Evolutionary conservation across 805 yeast genomes (phyloP).

Genomic region (Ogataea salicorniae): DNA sequence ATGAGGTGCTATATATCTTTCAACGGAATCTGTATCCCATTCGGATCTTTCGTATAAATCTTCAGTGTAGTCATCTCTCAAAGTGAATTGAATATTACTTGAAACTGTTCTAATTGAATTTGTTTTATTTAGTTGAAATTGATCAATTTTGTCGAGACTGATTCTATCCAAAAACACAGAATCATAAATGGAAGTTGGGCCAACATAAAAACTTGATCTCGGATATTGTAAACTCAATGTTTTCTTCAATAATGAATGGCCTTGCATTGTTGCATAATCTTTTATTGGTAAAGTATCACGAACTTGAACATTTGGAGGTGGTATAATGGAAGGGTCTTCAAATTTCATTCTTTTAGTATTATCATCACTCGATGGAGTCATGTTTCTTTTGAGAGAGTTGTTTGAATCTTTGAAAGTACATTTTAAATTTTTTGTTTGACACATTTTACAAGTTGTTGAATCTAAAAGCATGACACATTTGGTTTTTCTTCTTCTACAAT

Average conservation of each 20-base stretch:
- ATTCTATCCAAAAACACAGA: conserved; percentile 60
- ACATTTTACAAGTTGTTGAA: conserved; percentile 62
- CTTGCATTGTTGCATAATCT: conserved; percentile 61
- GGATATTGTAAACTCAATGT: conserved; percentile 81
- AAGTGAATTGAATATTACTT: conserved; percentile 64
- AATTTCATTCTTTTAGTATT: conserved; percentile 27
- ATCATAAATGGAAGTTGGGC: conserved; percentile 85
- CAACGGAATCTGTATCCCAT: conserved; percentile 77
- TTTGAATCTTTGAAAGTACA: conserved; percentile 72
- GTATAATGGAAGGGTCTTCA: conserved; percentile 32
- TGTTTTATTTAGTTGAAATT: conserved; percentile 64
- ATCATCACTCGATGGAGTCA: conserved; percentile 23
- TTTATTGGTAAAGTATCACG: conserved; percentile 56
- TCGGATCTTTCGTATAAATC: conserved; percentile 65
- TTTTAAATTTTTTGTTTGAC: conserved; percentile 65
- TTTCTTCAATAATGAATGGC: conserved; percentile 59
- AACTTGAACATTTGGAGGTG: conserved; percentile 37
- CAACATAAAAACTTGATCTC: conserved; percentile 81
- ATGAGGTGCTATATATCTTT: conserved; percentile 83
- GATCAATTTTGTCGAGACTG: conserved; percentile 67
- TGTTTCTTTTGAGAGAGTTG: conserved; percentile 33
- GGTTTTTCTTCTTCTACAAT: conserved; percentile 74
- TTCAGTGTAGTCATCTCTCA: conserved; percentile 76
- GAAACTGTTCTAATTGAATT: conserved; percentile 76
- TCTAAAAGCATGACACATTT: conserved; percentile 70